phyloP scores from a whole-genome alignment of 306 rosid genomes.

The Cyclanthera cordifolia region DNA sequence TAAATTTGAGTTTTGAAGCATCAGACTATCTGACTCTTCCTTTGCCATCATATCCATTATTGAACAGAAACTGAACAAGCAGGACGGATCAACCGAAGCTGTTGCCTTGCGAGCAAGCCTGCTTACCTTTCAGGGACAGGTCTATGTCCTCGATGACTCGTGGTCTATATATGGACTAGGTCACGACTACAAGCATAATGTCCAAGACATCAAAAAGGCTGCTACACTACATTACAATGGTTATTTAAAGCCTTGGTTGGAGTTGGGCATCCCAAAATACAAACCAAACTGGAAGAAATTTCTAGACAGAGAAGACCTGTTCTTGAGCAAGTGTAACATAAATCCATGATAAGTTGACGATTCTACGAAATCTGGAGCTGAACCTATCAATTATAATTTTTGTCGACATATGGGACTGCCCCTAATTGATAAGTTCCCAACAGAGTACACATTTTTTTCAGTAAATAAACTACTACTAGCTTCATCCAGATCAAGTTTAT shows the following conservation, averaged over 20 bases:
- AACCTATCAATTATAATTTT: slow-evolving; percentile 18
- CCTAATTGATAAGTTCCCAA: slow-evolving; percentile 8
- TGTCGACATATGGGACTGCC: neutral
- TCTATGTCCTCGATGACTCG: slow-evolving; percentile 43
- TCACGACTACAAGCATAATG: slow-evolving; percentile 47
- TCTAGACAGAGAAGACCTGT: slow-evolving; percentile 62
- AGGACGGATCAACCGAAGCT: slow-evolving; percentile 26
- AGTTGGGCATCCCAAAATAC: slow-evolving; percentile 81
- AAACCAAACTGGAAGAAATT: slow-evolving; percentile 67
- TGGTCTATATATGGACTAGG: slow-evolving; percentile 81
- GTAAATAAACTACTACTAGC: neutral
- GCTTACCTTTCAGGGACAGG: slow-evolving; percentile 54
- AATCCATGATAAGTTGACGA: slow-evolving; percentile 40
- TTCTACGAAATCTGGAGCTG: slow-evolving; percentile 31
- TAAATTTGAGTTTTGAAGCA: neutral
- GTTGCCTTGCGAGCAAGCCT: slow-evolving; percentile 63
- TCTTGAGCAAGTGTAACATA: slow-evolving; percentile 88
- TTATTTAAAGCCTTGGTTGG: slow-evolving; percentile 97
- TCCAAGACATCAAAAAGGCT: slow-evolving; percentile 30
- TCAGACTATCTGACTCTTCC: slow-evolving; percentile 20
- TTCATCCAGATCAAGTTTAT: slow-evolving; percentile 5
- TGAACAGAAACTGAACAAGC: slow-evolving; percentile 32
- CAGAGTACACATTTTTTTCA: slow-evolving; percentile 5
- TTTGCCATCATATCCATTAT: slow-evolving; percentile 10
- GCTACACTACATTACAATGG: slow-evolving; percentile 88